A percentile compares a stretch with the other conserved stretches of the same genome.
Conservation (phyloP, 2,329 filamentous ascomycete genomes). For the Epichloe aotearoae region DNA sequence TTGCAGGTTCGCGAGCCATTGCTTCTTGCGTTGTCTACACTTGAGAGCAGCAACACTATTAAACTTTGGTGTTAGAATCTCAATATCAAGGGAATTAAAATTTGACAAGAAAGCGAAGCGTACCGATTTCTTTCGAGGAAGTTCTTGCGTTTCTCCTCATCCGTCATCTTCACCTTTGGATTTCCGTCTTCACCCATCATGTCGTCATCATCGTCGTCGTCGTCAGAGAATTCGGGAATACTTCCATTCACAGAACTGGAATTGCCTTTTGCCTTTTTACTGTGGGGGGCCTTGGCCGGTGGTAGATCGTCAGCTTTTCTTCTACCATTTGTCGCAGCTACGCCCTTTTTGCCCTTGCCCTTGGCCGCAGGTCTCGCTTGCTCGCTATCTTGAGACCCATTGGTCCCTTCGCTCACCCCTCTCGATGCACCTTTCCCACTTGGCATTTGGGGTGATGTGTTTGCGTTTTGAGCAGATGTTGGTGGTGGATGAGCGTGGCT, state of each 20-base stretch:
- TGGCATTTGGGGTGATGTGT: constrained; percentile 38
- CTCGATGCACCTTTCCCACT: constrained; percentile 35
- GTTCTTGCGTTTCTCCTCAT: constrained; percentile 97
- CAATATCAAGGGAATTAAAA: neutral
- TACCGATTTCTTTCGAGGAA: constrained; percentile 95
- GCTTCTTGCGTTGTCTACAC: constrained; percentile 95
- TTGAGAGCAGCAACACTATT: constrained; percentile 85
- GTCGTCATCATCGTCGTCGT: constrained; percentile 32
- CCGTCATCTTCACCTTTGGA: constrained; percentile 75
- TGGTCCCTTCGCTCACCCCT: constrained; percentile 55
- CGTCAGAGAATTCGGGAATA: constrained; percentile 37
- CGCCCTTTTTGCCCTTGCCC: constrained; percentile 58
- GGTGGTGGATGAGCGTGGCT: constrained; percentile 36
- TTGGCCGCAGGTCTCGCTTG: constrained; percentile 51
- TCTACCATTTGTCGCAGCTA: constrained; percentile 47
- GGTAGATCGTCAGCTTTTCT: constrained; percentile 62
- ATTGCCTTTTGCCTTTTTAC: constrained; percentile 55
- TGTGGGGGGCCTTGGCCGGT: constrained; percentile 45
- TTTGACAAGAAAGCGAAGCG: constrained; percentile 13
- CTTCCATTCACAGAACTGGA: constrained; percentile 14
- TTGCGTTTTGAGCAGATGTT: constrained; percentile 21
- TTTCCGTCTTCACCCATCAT: constrained; percentile 42
- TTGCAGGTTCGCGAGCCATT: constrained; percentile 93
- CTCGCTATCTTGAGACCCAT: constrained; percentile 60
- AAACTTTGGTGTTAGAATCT: constrained; percentile 2